phyloP scores from a whole-genome alignment of 176 grass and related monocot species.

The Panicum miliaceum region DNA sequence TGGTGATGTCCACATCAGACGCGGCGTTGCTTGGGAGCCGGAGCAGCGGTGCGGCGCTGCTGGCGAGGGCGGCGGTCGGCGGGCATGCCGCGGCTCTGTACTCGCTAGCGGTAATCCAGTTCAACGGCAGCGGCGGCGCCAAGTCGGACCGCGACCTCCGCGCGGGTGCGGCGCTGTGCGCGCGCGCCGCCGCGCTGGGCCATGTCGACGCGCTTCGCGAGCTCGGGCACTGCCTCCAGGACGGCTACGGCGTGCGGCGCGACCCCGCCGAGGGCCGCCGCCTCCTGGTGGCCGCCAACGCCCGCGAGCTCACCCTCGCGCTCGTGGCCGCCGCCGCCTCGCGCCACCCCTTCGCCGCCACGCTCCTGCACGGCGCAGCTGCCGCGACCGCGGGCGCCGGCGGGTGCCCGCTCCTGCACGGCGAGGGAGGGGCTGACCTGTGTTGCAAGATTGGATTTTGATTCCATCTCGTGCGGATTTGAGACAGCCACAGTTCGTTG shows the following conservation, averaged over 20 bases:
- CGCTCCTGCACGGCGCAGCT: not conserved
- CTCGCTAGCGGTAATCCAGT: too few species aligned
- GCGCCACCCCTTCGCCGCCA: not conserved
- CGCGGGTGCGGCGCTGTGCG: too few species aligned
- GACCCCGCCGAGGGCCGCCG: slow-evolving; percentile 61
- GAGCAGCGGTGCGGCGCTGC: too few species aligned
- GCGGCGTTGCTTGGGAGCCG: too few species aligned
- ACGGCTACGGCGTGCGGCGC: slow-evolving; percentile 78
- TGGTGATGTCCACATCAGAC: too few species aligned
- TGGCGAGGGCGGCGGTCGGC: too few species aligned
- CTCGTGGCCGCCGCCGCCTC: slow-evolving; percentile 21
- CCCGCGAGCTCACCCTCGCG: slow-evolving; percentile 58
- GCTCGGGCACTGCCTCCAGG: not conserved
- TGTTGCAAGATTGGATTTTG: slow-evolving; percentile 31
- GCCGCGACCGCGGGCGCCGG: not conserved
- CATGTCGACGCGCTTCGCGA: too few species aligned
- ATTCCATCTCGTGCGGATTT: not conserved
- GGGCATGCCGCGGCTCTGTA: too few species aligned
- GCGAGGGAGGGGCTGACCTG: too few species aligned
- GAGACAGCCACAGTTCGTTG: not conserved
- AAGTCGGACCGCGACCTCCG: too few species aligned
- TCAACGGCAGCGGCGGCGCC: too few species aligned
- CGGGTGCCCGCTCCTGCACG: slow-evolving; percentile 51
- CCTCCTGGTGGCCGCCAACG: slow-evolving; percentile 66
- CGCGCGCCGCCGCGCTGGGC: too few species aligned